Conservation (phyloP, 2,329 filamentous ascomycete genomes). For the Claviceps sp. region DNA sequence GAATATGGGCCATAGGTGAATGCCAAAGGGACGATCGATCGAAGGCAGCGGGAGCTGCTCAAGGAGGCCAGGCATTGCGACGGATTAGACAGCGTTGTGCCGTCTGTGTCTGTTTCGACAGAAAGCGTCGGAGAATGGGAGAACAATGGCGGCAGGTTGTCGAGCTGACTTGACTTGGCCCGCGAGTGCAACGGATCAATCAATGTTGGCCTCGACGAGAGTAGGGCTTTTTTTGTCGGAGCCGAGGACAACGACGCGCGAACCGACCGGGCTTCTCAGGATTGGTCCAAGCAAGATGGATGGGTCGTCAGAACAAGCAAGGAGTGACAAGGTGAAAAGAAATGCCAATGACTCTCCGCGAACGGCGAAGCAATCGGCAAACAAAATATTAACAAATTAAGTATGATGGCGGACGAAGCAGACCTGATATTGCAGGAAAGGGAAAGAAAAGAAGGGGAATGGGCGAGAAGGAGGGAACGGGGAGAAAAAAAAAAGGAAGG, state of each 20-base stretch:
- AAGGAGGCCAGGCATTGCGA: slow-evolving; percentile 32
- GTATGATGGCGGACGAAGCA: neutral
- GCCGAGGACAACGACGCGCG: slow-evolving; percentile 1
- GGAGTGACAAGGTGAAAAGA: slow-evolving; percentile 22
- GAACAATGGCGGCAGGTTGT: neutral
- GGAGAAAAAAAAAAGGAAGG: slow-evolving; percentile 2
- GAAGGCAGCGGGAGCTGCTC: slow-evolving; percentile 57
- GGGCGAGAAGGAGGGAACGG: slow-evolving; percentile 8
- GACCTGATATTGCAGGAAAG: slow-evolving; percentile 14
- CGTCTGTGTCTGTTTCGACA: neutral
- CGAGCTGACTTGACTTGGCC: neutral
- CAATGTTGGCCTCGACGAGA: slow-evolving; percentile 2
- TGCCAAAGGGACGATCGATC: slow-evolving; percentile 82
- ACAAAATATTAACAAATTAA: slow-evolving; percentile 6
- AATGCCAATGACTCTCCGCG: slow-evolving; percentile 1
- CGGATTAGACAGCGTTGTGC: slow-evolving; percentile 8
- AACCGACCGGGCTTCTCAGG: neutral
- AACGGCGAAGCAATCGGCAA: neutral
- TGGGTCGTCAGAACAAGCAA: slow-evolving; percentile 12
- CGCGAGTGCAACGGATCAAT: neutral
- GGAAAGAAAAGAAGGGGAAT: slow-evolving; percentile 6
- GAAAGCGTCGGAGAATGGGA: neutral
- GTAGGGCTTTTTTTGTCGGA: slow-evolving; percentile 2
- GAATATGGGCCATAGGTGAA: slow-evolving; percentile 90
- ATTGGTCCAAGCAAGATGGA: slow-evolving; percentile 1